Evolutionary conservation across 140 eudicot genomes (phyloP), one percentile per base, ranked within the genome.

Genomic region (Senecio squalidus): DNA sequence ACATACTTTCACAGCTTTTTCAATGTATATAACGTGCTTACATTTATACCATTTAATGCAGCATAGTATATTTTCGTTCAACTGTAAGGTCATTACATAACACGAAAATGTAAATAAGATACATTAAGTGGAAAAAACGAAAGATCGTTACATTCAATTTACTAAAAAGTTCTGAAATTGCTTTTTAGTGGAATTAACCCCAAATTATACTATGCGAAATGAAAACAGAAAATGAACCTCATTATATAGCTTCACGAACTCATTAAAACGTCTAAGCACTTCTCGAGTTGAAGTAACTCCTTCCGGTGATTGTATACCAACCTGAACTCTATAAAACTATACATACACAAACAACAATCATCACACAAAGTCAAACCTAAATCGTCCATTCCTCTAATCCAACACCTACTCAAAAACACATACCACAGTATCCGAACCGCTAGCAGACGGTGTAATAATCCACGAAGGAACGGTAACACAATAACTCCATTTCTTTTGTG

Each of bases 381-480:
- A 60, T 58, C 51, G 34, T 58, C 44, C 34, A 17, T 11, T 39
- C 27, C 55, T 30, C 18, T 2, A 44, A 28, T 23, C 23, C 10
- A 8, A 7, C 0, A 27, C 4, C 5, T 24, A n/a, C 18, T 10
- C 9, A 3, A 11, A 41, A 51, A 40, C 16, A 30, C 25, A 53
- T 90, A 90, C 97, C 64, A 76, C 83, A 45, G 84, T 67, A 60
- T 81, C 93, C 17, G 89, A 75, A 64, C 80, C 85, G 28, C 72
- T 61, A 38, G 89, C 67, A 58, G 78, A 68, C 16, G 81, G 62
- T 20, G 44, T 36, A 51, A 68, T 56, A 68, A 71, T 80, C 94
- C 89, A 90, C 29, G 97, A 82, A 76, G 97, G 97, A 72, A 90
- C 65, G 7, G 89, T 85, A 46, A 80, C 94, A 78, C 95, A 90